phyloP scores from a whole-genome alignment of 2,329 filamentous ascomycete species.

The Rutstroemia sp. region DNA sequence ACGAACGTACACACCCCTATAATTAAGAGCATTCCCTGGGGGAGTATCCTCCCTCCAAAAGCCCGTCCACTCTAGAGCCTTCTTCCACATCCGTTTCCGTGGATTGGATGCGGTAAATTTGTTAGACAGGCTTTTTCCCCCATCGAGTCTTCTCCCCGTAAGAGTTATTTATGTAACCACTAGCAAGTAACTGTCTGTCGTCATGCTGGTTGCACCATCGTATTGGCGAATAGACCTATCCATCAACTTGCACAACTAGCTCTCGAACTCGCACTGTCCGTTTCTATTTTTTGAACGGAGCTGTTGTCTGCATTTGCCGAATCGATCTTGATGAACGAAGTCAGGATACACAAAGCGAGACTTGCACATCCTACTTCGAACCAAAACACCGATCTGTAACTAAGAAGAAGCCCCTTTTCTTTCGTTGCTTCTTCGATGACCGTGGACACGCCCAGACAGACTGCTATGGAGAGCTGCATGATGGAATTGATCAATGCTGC shows the following conservation, averaged over 20 bases:
- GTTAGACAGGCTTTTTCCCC: too few species aligned
- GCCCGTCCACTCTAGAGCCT: too few species aligned
- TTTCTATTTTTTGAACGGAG: neutral
- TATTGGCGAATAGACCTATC: too few species aligned
- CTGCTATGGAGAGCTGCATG: constrained; percentile 5
- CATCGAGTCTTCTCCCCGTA: too few species aligned
- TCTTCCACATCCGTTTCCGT: too few species aligned
- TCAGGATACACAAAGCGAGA: constrained; percentile 1
- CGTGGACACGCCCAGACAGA: constrained; percentile 2
- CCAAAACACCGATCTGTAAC: constrained; percentile 6
- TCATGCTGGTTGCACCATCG: too few species aligned
- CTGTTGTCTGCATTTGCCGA: constrained; percentile 1
- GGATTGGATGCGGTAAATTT: too few species aligned
- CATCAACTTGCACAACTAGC: neutral
- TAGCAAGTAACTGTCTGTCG: too few species aligned
- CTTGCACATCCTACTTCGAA: constrained; percentile 6
- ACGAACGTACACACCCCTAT: too few species aligned
- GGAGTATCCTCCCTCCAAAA: too few species aligned
- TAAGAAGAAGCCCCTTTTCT: neutral
- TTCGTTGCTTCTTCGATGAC: neutral
- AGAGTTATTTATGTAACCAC: too few species aligned
- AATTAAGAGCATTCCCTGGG: too few species aligned
- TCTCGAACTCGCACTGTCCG: neutral
- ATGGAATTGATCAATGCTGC: constrained; percentile 55
- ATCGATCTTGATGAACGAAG: constrained; percentile 6